Percentiles rank a stretch among this genome's conserved stretches.
These are phyloP conservation scores for Colletotrichum sublineola DNA, from an alignment of 2,329 filamentous ascomycete species.

Conservation along the genomic window DNA sequence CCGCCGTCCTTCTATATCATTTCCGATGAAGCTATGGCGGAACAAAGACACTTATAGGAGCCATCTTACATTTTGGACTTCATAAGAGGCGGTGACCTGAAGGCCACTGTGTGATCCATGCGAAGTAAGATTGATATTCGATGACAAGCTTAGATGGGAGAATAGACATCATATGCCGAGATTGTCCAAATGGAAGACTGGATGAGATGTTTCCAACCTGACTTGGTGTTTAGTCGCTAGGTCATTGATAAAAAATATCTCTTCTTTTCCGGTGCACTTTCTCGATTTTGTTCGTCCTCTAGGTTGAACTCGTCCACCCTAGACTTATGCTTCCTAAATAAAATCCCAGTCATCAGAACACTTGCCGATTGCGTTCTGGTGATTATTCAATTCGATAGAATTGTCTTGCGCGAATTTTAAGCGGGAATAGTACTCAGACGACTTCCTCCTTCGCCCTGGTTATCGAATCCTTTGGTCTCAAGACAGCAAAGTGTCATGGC, in stretches of 20 bases:
- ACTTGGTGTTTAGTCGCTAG: too few species aligned
- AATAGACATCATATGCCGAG: too few species aligned
- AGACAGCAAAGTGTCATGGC: conserved; percentile 28
- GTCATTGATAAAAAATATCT: background rate
- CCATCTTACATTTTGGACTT: background rate
- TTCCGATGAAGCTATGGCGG: background rate
- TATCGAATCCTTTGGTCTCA: conserved; percentile 16
- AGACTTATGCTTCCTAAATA: too few species aligned
- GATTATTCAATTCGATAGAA: background rate
- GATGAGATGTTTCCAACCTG: too few species aligned
- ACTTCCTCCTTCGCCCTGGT: conserved; percentile 28
- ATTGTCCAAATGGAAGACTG: too few species aligned
- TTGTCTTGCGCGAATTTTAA: background rate
- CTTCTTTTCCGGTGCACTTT: conserved; percentile 23
- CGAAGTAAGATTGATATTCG: too few species aligned
- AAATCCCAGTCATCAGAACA: too few species aligned
- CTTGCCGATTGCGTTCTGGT: background rate
- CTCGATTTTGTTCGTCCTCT: conserved; percentile 24
- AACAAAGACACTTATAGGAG: background rate
- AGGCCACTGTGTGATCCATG: too few species aligned
- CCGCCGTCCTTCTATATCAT: background rate
- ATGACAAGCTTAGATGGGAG: too few species aligned
- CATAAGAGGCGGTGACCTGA: background rate
- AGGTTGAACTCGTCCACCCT: conserved; percentile 8
- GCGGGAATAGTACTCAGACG: conserved; percentile 5